Conservation (phyloP, 768 basidiomycete species). For the Solioccasus polychromus region DNA sequence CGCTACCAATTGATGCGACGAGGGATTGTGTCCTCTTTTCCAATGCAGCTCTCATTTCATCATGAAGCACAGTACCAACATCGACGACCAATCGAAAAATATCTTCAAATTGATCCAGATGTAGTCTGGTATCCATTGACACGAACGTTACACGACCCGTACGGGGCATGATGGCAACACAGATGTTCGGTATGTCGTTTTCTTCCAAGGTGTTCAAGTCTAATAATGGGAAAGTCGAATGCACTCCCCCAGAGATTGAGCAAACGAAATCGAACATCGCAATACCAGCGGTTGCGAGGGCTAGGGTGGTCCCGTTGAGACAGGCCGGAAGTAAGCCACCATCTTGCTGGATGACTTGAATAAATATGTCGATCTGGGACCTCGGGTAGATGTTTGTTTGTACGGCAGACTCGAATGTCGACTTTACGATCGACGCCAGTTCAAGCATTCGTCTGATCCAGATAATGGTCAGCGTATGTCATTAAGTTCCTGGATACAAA, state of each 20-base stretch:
- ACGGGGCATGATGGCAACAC: conserved; percentile 86
- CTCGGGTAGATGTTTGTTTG: conserved; percentile 90
- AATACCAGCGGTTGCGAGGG: conserved; percentile 86
- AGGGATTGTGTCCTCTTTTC: conserved; percentile 59
- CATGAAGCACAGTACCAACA: conserved; percentile 72
- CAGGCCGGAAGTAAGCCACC: conserved; percentile 88
- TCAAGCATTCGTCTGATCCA: conserved; percentile 75
- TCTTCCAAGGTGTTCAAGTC: conserved; percentile 91
- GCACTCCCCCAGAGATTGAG: conserved; percentile 84
- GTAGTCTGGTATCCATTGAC: conserved; percentile 92
- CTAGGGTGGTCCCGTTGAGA: conserved; percentile 93
- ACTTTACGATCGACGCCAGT: conserved; percentile 80
- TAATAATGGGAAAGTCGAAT: conserved; percentile 75
- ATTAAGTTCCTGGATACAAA: neutral
- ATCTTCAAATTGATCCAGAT: conserved; percentile 90
- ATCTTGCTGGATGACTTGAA: conserved; percentile 93
- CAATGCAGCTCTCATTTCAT: conserved; percentile 79
- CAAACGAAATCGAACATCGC: conserved; percentile 90
- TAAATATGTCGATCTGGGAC: conserved; percentile 89
- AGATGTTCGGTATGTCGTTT: conserved; percentile 82
- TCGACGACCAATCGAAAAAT: conserved; percentile 77
- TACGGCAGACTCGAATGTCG: conserved; percentile 95
- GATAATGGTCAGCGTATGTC: conserved; percentile 3
- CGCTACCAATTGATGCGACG: conserved; percentile 58
- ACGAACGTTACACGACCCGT: conserved; percentile 84